Evolutionary conservation across 2,329 filamentous ascomycete species (phyloP), one percentile per base, ranked within the genome.

Genomic region (Pseudogymnoascus sp.): DNA sequence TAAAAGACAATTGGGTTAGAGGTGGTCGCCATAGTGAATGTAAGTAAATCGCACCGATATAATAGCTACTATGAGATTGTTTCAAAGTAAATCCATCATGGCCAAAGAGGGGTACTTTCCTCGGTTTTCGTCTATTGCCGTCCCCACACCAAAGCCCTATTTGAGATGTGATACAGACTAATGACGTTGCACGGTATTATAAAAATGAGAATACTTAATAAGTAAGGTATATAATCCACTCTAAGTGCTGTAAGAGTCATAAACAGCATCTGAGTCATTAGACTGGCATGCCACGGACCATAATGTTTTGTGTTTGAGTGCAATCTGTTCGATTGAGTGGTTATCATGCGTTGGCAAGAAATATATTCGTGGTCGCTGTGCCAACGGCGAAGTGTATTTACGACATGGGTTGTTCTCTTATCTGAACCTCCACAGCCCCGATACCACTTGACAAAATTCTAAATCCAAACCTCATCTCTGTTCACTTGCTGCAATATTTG

Each of bases 1-100:
- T 64, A 64, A 8, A 64, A 58, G 57, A 40, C 24, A 39, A 59
- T 59, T 24, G 37, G 35, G 35, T 59, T 31, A 59, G 57, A 59
- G 35, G 17, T 4, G 15, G 33, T 60, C 59, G 17, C 59, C 37
- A 60, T 41, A 15, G 24, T 50, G 29, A 59, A 26, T 37, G 26
- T 59, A 37, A 11, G 41, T n/a, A 10, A 26, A n/a, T 40, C 37
- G 36, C 21, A 59, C 33, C 33, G 21, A 40, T 59, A 37, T 59
- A 37, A 59, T 40, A 31, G 37, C 15, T 41, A 40, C 9, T 41
- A 13, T 24, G n/a, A 17, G n/a, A n/a, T 33, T 2, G 47, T 33
- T 54, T 54, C 29, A 54, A 33, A 5, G 29, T 11, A 54, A 33
- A 54, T 15, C 47, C 17, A 33, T 29, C 6, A 33, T 26, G 29